Evolutionary conservation across 2,329 filamentous ascomycete genomes (phyloP).

Genomic region (Colletotrichum coccodes): DNA sequence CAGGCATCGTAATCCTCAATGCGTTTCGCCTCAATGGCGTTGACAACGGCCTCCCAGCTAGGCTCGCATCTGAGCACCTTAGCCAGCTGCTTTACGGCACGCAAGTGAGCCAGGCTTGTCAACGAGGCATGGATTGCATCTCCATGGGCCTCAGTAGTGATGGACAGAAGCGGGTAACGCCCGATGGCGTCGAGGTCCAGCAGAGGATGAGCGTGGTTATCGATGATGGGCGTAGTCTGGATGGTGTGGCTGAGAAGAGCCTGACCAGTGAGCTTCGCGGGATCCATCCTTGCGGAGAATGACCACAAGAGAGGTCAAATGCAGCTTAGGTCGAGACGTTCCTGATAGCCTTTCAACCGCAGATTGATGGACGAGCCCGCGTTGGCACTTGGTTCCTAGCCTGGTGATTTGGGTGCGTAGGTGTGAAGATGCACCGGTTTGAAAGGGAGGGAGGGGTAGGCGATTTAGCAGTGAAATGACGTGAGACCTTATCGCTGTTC

Average conservation of each 20-base stretch:
- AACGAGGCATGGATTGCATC: constrained; percentile 71
- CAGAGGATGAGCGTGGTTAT: constrained; percentile 79
- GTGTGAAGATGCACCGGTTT: constrained; percentile 6
- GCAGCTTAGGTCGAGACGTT: neutral
- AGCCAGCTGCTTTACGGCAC: constrained; percentile 76
- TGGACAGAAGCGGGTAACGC: constrained; percentile 63
- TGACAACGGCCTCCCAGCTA: constrained; percentile 67
- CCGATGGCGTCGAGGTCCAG: constrained; percentile 61
- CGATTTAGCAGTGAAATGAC: constrained; percentile 18
- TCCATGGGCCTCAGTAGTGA: constrained; percentile 79
- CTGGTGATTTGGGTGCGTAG: neutral
- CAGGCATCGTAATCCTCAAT: constrained; percentile 63
- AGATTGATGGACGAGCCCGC: constrained; percentile 7
- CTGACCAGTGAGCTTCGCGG: constrained; percentile 34
- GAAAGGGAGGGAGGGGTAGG: constrained; percentile 14
- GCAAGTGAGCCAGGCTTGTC: constrained; percentile 74
- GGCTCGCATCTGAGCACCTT: constrained; percentile 70
- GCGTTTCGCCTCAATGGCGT: constrained; percentile 53
- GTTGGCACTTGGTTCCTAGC: neutral
- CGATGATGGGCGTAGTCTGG: constrained; percentile 71
- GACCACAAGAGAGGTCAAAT: constrained; percentile 12
- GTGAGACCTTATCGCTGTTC: constrained; percentile 29
- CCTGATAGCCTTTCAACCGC: constrained; percentile 17
- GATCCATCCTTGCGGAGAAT: constrained; percentile 31
- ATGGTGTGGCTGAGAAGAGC: constrained; percentile 51